These are phyloP conservation scores for Aegilops sharonensis DNA, from an alignment of 176 grass and related monocot species.

Conservation along the genomic window DNA sequence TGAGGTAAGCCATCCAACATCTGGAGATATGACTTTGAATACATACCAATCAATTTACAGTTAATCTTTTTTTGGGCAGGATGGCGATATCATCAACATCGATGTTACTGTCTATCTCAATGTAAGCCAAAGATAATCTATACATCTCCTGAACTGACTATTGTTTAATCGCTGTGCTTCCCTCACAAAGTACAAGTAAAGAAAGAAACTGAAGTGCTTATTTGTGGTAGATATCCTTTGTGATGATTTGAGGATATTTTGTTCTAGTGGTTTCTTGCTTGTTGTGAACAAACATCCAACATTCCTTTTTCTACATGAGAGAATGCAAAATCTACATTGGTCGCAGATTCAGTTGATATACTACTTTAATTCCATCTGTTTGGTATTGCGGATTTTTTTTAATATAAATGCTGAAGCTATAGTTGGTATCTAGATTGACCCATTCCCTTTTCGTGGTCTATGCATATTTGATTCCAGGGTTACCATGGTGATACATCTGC, in stretches of 20 bases:
- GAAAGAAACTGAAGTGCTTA: neutral
- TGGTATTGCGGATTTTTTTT: neutral
- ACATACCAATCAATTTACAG: constrained; percentile 17
- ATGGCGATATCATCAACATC: constrained; percentile 98
- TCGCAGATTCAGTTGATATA: neutral
- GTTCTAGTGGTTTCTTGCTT: neutral
- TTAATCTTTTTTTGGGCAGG: constrained; percentile 47
- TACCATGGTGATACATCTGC: constrained; percentile 97
- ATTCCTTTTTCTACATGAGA: neutral
- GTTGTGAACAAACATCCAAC: neutral
- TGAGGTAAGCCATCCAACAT: constrained; percentile 54
- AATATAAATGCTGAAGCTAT: neutral
- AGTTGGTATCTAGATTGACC: neutral
- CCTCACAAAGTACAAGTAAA: neutral
- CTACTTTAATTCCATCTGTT: neutral
- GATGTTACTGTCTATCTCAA: constrained; percentile 97
- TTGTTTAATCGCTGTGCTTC: constrained; percentile 9
- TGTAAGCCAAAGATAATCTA: constrained; percentile 45
- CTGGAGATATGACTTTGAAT: neutral
- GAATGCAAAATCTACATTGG: neutral
- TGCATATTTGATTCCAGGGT: constrained; percentile 52
- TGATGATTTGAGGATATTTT: constrained; percentile 13
- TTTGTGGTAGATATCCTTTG: constrained; percentile 6
- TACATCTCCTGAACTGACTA: constrained; percentile 10
- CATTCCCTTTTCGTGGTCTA: constrained; percentile 14